Percentiles rank a stretch among this genome's conserved stretches.
Evolutionary conservation across 2,329 filamentous ascomycete genomes (phyloP).

Genomic region (Diaporthe velutina): DNA sequence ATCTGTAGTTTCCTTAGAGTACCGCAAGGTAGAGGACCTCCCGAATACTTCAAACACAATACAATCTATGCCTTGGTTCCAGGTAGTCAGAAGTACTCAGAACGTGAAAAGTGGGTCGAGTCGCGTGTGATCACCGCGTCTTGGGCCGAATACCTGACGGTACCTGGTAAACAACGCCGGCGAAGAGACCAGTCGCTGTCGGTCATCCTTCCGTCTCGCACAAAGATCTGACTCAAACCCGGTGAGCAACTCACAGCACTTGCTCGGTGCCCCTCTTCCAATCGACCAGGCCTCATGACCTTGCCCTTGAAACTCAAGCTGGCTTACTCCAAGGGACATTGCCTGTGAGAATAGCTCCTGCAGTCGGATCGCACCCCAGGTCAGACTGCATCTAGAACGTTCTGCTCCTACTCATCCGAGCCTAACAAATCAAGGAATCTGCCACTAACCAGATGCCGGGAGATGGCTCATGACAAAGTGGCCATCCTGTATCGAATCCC

Average conservation of each 20-base stretch:
- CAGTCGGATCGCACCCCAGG: not conserved
- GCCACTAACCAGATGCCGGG: no score
- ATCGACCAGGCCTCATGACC: not conserved
- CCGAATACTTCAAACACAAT: not conserved
- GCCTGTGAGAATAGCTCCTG: not conserved
- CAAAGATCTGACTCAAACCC: not conserved
- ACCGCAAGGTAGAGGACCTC: no score
- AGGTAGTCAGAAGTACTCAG: not conserved
- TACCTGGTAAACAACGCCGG: no score
- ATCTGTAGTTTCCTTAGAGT: no score
- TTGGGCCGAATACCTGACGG: not conserved
- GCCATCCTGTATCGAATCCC: not conserved
- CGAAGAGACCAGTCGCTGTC: not conserved
- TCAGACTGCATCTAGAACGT: not conserved
- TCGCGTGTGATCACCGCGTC: not conserved
- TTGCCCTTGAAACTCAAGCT: not conserved
- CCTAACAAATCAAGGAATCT: no score
- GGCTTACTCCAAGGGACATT: not conserved
- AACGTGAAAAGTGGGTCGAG: not conserved
- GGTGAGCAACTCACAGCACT: not conserved
- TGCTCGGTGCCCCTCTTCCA: not conserved
- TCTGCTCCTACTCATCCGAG: not conserved
- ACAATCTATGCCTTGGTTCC: not conserved
- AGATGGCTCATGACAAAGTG: not conserved
- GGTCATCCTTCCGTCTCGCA: not conserved